Evolutionary conservation across 805 yeast species (phyloP).

Genomic region (Phaffomyces antillensis): DNA sequence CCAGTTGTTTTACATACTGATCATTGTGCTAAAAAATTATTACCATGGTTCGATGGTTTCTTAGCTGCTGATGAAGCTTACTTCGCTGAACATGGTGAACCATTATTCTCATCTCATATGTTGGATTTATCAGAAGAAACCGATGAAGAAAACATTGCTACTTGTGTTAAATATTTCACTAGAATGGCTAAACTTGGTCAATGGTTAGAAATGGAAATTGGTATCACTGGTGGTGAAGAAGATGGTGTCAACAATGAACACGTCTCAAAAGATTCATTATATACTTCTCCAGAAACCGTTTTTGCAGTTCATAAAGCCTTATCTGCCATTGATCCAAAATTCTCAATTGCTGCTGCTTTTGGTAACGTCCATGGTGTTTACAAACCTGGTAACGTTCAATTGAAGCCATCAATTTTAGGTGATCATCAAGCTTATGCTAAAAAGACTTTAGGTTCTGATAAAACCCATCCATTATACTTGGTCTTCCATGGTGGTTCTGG

Average conservation of each 20-base stretch:
- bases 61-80: constrained; percentile 92
- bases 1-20: constrained; percentile 97
- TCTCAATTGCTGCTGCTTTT: constrained; percentile 98
- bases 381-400: constrained; percentile 96
- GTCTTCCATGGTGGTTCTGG: constrained; percentile 99
- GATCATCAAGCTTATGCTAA: constrained; percentile 91
- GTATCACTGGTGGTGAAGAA: constrained; percentile 99
- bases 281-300: constrained; percentile 95
- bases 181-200: constrained; percentile 92
- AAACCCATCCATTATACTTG: constrained; percentile 75
- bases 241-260: constrained; percentile 99
- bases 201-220: constrained; percentile 99
- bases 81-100: constrained; percentile 82
- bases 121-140: constrained; percentile 94
- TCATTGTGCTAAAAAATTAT: constrained; percentile 97
- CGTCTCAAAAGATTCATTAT: constrained; percentile 78
- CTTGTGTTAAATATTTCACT: constrained; percentile 90
- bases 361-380: constrained; percentile 99
- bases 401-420: constrained; percentile 88
- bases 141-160: constrained; percentile 91
- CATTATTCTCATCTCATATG: constrained; percentile 98
- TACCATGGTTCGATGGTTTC: constrained; percentile 99
- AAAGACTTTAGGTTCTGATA: constrained; percentile 47
- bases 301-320: constrained; percentile 87
- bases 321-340: constrained; percentile 88